Percentiles rank a stretch among this genome's conserved stretches.
phyloP scores from a whole-genome alignment of 805 yeast species.

The Lipomyces japonicus region DNA sequence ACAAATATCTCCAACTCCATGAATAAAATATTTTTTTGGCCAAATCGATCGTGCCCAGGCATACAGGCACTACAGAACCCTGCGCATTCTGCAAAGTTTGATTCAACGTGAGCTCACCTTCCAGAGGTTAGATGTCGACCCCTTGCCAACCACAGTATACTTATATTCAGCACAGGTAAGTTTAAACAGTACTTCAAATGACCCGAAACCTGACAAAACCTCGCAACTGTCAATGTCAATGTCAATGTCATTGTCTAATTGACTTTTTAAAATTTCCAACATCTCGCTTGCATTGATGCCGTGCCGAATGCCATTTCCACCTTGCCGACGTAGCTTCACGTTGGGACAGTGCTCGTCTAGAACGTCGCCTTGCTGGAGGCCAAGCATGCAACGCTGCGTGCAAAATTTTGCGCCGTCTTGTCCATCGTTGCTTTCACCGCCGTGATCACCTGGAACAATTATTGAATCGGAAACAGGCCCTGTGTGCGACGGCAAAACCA shows the following conservation, averaged over 20 bases:
- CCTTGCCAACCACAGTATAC: conserved; percentile 1
- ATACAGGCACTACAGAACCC: conserved; percentile 2
- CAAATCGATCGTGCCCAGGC: conserved; percentile 1
- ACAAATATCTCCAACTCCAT: not conserved
- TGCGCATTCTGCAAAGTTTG: no score
- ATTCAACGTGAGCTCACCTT: not conserved
- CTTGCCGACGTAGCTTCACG: conserved; percentile 1
- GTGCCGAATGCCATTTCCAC: not conserved
- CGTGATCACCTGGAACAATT: no score
- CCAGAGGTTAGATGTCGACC: not conserved
- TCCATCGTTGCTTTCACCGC: not conserved
- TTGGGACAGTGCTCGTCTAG: not conserved
- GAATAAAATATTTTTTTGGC: not conserved
- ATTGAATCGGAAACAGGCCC: no score
- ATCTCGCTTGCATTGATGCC: not conserved
- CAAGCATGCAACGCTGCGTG: conserved; percentile 2
- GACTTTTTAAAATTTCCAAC: not conserved
- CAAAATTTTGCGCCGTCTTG: conserved; percentile 1
- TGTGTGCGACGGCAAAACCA: no score
- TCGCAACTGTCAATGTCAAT: not conserved
- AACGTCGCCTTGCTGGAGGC: not conserved
- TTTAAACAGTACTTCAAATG: not conserved
- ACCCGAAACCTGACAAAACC: not conserved
- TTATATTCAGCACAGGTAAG: not conserved
- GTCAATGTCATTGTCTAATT: not conserved